Evolutionary conservation across 176 grass and related monocot species (phyloP).

Genomic region (Oryza longistaminata): DNA sequence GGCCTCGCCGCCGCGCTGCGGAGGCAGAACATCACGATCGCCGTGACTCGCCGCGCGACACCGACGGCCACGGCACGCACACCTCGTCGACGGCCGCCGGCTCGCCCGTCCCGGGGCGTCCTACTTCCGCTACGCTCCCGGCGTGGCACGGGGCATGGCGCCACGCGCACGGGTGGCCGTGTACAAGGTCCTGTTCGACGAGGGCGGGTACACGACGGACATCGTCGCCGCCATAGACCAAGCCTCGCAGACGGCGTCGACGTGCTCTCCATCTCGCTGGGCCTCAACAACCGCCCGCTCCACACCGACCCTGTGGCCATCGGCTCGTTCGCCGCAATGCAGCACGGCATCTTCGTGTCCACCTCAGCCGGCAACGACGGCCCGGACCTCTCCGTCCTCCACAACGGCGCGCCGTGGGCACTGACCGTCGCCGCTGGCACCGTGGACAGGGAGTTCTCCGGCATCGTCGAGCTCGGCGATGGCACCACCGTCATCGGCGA

Average conservation of each 20-base stretch:
- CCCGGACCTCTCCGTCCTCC: not conserved
- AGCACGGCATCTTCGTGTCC: slow-evolving; percentile 25
- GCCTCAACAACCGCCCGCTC: not conserved
- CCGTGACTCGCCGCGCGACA: slow-evolving; percentile 38
- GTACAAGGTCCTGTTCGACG: slow-evolving; percentile 44
- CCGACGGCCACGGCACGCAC: slow-evolving; percentile 49
- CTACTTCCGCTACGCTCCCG: slow-evolving; percentile 39
- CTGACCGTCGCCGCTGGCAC: slow-evolving; percentile 35
- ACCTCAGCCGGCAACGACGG: slow-evolving; percentile 34
- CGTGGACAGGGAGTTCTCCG: slow-evolving; percentile 30
- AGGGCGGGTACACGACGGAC: slow-evolving; percentile 14
- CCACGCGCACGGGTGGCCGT: slow-evolving; percentile 42
- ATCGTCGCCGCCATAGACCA: slow-evolving; percentile 30
- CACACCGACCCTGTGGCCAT: slow-evolving; percentile 26
- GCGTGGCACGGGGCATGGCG: slow-evolving; percentile 32
- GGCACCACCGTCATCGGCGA: slow-evolving; percentile 16
- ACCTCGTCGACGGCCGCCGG: slow-evolving; percentile 51
- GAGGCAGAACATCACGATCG: not conserved
- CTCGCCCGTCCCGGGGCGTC: slow-evolving; percentile 9
- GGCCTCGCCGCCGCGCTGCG: not conserved
- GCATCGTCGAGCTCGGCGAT: slow-evolving; percentile 17
- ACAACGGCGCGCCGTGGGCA: slow-evolving; percentile 49
- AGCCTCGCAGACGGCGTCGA: slow-evolving; percentile 49
- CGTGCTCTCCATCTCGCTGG: slow-evolving; percentile 47
- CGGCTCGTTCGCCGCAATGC: slow-evolving; percentile 17